Evolutionary conservation across 2,329 filamentous ascomycete genomes (phyloP).

Genomic region (Helicocarpus griseus): DNA sequence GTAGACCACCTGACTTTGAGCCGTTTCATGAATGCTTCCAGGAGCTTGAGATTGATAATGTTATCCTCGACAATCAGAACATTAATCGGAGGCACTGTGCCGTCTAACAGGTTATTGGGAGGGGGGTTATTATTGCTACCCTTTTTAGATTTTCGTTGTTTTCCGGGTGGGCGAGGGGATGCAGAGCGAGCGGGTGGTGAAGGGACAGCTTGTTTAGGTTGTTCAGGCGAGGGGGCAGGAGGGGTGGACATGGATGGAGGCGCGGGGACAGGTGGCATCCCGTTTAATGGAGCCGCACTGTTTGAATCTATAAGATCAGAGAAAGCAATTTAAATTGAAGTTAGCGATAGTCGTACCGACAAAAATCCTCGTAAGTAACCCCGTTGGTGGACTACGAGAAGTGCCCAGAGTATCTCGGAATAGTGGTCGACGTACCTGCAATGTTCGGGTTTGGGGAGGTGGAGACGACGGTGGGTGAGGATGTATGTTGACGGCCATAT

Average conservation of each 20-base stretch:
- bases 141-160: constrained; percentile 47
- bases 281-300: constrained; percentile 34
- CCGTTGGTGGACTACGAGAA: neutral
- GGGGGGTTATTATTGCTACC: constrained; percentile 29
- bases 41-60: constrained; percentile 84
- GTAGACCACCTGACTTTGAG: constrained; percentile 94
- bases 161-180: constrained; percentile 36
- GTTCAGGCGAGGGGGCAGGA: constrained; percentile 36
- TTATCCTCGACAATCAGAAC: constrained; percentile 98
- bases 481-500: constrained; percentile 62
- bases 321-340: neutral
- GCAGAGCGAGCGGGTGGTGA: constrained; percentile 40
- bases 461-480: constrained; percentile 63
- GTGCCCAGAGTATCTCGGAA: neutral
- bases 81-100: constrained; percentile 86
- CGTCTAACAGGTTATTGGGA: constrained; percentile 61
- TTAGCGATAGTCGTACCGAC: neutral
- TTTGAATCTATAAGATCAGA: constrained; percentile 20
- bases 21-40: constrained; percentile 92
- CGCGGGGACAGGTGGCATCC: constrained; percentile 18
- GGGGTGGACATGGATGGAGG: constrained; percentile 49
- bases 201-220: constrained; percentile 30
- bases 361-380: neutral
- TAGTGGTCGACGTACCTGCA: constrained; percentile 9
- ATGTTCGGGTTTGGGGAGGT: constrained; percentile 33